A percentile compares a stretch with the other conserved stretches of the same genome.
Evolutionary conservation across 2,329 filamentous ascomycete species (phyloP).

Genomic region (Pseudogymnoascus verrucosus): DNA sequence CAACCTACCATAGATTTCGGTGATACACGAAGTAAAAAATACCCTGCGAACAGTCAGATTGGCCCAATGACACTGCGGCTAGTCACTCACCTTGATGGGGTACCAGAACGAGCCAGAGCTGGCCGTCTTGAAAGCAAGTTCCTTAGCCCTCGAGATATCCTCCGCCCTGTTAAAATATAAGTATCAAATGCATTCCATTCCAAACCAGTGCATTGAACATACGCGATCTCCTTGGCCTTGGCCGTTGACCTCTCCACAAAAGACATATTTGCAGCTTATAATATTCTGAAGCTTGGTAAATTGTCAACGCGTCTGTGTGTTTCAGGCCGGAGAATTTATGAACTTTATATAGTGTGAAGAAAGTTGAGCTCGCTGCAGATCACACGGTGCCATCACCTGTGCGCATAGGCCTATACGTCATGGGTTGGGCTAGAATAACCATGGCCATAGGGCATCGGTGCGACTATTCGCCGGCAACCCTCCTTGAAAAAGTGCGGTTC

Average conservation of each 20-base stretch:
- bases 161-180: constrained; percentile 43
- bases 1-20: constrained; percentile 42
- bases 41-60: constrained; percentile 34
- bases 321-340: background rate
- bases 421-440: background rate
- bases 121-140: constrained; percentile 58
- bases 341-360: constrained; percentile 4
- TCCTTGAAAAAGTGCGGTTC: background rate
- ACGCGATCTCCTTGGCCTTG: constrained; percentile 29
- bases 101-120: constrained; percentile 77
- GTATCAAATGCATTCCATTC: constrained; percentile 12
- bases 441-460: background rate
- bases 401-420: background rate
- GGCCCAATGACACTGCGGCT: background rate
- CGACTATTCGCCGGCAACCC: background rate
- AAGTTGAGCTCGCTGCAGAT: background rate
- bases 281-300: background rate
- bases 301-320: background rate
- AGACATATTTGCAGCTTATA: background rate
- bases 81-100: constrained; percentile 57
- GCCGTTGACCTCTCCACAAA: constrained; percentile 12
- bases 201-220: constrained; percentile 14
- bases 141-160: constrained; percentile 60
- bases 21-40: constrained; percentile 52
- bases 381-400: constrained; percentile 6